Evolutionary conservation across 75 land plant species (phyloP), one percentile per base, ranked within the genome.

Genomic region (Picea sitchensis): DNA sequence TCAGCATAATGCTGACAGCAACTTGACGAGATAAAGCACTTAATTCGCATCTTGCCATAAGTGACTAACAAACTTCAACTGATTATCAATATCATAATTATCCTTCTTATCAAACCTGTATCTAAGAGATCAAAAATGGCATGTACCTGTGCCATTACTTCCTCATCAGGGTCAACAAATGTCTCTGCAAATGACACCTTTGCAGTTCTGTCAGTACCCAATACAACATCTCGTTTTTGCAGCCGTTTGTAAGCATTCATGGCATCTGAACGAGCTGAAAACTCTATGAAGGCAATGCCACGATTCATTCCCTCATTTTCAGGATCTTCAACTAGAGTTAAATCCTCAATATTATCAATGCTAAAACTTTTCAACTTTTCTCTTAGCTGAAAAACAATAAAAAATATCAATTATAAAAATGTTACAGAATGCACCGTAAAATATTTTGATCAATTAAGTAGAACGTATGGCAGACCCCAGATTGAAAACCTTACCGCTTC

Each of bases 181-280:
- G 93, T 84, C 56, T 88, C 86, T 17, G 93, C 93, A 84, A 88
- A 91, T 9, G 88, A 78, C 76, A 91, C 91, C 47, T 84, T 87
- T 14, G 83, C 83, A 21, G 85, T 76, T 36, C 81, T 79, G 80
- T 90, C 80, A 9, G 69, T 69, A 6, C 90, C 90, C 81, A 90
- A 88, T 15, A 82, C 77, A 72, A 84, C 90, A 81, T 87, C 87
- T 51, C 77, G 67, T 72, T 81, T 88, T 65, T 83, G 87, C 18
- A 90, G 81, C 34, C 83, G 82, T 6, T 79, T 80, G 38, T 59
- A 88, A 34, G 92, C 89, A 76, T 62, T 82, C 77, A 88, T 60
- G 18, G 92, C 92, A 67, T 85, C 89, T 32, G 75, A 77, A 18
- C 80, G 84, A 21, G 87, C 76, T 18, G 76, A 77, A 44, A 90